Conservation (phyloP, 1,139 yeast species). For the Blastobotrys buckinghamii region DNA sequence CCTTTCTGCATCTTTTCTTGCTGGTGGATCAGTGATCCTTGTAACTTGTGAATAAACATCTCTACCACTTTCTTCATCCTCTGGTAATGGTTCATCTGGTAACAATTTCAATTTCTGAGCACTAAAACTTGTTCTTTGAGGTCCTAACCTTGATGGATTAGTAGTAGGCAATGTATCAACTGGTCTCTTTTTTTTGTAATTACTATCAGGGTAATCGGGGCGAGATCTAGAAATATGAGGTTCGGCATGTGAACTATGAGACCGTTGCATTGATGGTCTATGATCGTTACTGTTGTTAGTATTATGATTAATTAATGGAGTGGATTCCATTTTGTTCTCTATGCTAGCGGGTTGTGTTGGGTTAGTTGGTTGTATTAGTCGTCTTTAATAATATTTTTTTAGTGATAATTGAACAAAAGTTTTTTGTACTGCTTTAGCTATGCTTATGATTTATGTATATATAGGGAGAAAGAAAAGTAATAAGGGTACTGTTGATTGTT, state of each 20-base stretch:
- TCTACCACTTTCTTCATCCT: constrained; percentile 37
- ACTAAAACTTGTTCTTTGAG: constrained; percentile 84
- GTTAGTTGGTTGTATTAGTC: too few relatives aligned
- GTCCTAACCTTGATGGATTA: constrained; percentile 47
- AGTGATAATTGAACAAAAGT: too few relatives aligned
- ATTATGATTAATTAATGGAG: not conserved
- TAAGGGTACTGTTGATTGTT: too few relatives aligned
- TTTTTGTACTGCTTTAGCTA: too few relatives aligned
- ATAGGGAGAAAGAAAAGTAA: too few relatives aligned
- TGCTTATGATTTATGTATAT: too few relatives aligned
- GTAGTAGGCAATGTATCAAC: constrained; percentile 11
- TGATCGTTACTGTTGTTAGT: not conserved
- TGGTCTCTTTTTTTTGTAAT: not conserved
- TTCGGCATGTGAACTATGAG: constrained; percentile 14
- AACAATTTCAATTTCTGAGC: constrained; percentile 79
- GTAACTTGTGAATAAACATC: constrained; percentile 79
- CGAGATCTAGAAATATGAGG: constrained; percentile 10
- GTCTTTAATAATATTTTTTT: too few relatives aligned
- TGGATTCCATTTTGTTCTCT: not conserved
- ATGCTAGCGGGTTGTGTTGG: too few relatives aligned
- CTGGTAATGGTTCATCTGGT: constrained; percentile 65
- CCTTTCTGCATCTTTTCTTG: constrained; percentile 90
- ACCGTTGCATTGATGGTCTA: constrained; percentile 9
- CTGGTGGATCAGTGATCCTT: constrained; percentile 82
- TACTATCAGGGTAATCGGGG: constrained; percentile 9